Evolutionary conservation across 1,284 basidiomycete genomes (phyloP).

Genomic region (Ustilago cynodontis): DNA sequence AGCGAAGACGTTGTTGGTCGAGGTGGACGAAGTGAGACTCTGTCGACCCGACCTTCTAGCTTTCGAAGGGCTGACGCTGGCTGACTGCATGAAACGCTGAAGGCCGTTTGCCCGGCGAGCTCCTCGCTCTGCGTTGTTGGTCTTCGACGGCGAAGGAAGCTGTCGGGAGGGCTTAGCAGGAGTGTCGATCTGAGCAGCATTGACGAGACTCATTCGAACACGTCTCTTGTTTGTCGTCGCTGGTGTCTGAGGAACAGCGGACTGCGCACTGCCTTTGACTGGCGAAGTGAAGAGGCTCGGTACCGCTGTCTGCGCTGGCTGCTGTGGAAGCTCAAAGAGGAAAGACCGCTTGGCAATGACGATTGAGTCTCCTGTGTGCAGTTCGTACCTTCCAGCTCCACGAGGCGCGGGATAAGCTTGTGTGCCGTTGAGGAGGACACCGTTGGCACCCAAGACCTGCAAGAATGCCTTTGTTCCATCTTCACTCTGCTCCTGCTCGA

Average conservation of each 20-base stretch:
- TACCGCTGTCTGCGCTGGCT: neutral
- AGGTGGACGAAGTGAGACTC: conserved; percentile 34
- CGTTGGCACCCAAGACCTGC: conserved; percentile 41
- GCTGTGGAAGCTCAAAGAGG: conserved; percentile 31
- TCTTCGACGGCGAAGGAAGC: conserved; percentile 14
- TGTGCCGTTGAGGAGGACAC: conserved; percentile 34
- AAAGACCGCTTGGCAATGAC: conserved; percentile 36
- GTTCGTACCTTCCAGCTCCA: conserved; percentile 33
- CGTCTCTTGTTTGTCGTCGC: conserved; percentile 15
- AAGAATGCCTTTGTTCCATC: conserved; percentile 31
- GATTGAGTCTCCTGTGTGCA: conserved; percentile 39
- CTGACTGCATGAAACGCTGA: conserved; percentile 42
- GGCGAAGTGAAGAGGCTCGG: conserved; percentile 23
- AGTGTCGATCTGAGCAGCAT: conserved; percentile 47
- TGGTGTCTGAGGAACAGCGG: conserved; percentile 23
- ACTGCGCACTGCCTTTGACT: conserved; percentile 10
- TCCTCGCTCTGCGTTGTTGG: conserved; percentile 22
- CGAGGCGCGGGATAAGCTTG: conserved; percentile 33
- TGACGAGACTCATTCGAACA: conserved; percentile 52
- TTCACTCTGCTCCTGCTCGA: conserved; percentile 14
- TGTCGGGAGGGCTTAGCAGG: conserved; percentile 27
- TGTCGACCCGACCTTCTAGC: conserved; percentile 22
- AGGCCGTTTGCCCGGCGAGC: conserved; percentile 36
- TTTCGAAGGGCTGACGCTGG: conserved; percentile 37
- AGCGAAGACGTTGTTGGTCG: conserved; percentile 24